Percentiles rank a stretch among this genome's conserved stretches.
Conservation (phyloP, 805 yeast genomes). For the Monosporozyma yasuniensis region DNA sequence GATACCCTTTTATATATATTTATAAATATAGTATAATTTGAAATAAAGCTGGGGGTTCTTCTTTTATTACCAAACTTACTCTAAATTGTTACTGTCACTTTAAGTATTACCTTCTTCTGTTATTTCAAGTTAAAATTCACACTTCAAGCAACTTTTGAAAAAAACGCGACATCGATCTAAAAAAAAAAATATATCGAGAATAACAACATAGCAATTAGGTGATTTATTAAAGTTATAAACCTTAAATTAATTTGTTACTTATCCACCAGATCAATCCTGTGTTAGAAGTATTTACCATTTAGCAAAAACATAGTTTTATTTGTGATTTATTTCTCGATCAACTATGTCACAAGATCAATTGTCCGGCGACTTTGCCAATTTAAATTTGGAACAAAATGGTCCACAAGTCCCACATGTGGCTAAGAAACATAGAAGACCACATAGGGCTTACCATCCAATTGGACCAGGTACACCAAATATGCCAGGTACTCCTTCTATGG, state of each 20-base stretch:
- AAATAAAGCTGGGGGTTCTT: too few relatives aligned
- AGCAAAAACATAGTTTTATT: background rate
- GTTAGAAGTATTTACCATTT: background rate
- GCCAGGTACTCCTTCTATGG: slow-evolving; percentile 3
- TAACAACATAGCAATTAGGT: background rate
- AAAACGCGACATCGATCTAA: background rate
- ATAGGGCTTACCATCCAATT: slow-evolving; percentile 23
- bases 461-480: background rate
- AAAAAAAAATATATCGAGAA: background rate
- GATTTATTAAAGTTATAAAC: background rate
- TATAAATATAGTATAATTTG: too few relatives aligned
- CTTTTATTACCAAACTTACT: too few relatives aligned
- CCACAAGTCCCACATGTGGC: background rate
- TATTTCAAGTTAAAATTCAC: background rate
- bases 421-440: slow-evolving; percentile 24
- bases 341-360: slow-evolving; percentile 14
- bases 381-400: slow-evolving; percentile 16
- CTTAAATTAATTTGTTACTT: background rate
- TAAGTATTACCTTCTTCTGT: background rate
- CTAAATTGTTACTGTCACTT: background rate
- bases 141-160: background rate
- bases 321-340: background rate
- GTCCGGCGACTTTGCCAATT: slow-evolving; percentile 13
- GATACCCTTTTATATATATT: too few relatives aligned
- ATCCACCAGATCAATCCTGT: background rate